phyloP scores from a whole-genome alignment of 2,329 filamentous ascomycete genomes.

The Thielaviopsis cerberus region DNA sequence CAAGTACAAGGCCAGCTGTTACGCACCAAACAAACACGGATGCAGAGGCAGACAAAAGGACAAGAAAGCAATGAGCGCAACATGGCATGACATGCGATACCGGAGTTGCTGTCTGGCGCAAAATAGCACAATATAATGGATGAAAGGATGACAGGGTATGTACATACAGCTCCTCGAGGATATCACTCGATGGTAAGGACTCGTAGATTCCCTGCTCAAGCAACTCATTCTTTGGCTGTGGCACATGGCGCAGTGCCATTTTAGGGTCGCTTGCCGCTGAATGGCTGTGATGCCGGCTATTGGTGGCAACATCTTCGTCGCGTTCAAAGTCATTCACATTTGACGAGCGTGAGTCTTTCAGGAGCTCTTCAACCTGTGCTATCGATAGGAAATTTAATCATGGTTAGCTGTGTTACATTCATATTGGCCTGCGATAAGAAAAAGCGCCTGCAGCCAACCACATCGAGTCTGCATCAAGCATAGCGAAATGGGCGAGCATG shows the following conservation, averaged over 20 bases:
- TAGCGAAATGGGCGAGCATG: neutral
- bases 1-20: neutral
- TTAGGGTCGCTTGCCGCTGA: neutral
- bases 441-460: neutral
- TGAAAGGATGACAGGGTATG: neutral
- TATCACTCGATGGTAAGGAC: conserved; percentile 55
- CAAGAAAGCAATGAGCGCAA: neutral
- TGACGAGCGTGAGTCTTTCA: conserved; percentile 40
- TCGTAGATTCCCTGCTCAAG: conserved; percentile 69
- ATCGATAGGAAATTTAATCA: neutral
- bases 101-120: neutral
- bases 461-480: neutral
- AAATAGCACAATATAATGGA: neutral
- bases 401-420: neutral
- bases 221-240: conserved; percentile 24
- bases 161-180: conserved; percentile 65
- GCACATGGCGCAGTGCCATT: neutral
- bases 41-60: neutral
- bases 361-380: conserved; percentile 68
- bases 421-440: neutral
- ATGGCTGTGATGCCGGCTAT: neutral
- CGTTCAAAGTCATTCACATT: conserved; percentile 15
- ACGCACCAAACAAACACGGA: neutral
- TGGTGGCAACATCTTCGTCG: conserved; percentile 13
- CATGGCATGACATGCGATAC: neutral